Evolutionary conservation across 1,284 basidiomycete species (phyloP).

Genomic region (Thecaphora thlaspeos): DNA sequence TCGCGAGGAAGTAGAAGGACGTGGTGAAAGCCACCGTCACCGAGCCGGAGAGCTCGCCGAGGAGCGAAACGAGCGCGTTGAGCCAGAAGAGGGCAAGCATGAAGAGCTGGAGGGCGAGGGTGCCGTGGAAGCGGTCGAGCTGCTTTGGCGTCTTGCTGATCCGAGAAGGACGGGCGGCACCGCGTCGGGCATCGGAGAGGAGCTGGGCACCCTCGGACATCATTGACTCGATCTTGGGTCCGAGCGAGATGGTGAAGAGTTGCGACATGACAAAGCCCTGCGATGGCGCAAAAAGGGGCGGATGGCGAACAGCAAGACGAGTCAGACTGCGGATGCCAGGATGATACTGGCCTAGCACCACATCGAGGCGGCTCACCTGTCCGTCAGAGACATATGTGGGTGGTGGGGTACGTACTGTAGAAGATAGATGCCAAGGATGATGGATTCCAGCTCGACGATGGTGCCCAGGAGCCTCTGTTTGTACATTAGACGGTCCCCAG

Average conservation of each 20-base stretch:
- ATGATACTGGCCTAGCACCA: too few species aligned
- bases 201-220: slow-evolving; percentile 38
- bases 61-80: slow-evolving; percentile 10
- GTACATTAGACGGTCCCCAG: too few species aligned
- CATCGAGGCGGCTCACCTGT: too few species aligned
- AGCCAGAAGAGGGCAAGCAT: slow-evolving; percentile 48
- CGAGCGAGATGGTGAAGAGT: slow-evolving; percentile 46
- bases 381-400: too few species aligned
- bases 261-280: slow-evolving; percentile 54
- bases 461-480: too few species aligned
- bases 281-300: too few species aligned
- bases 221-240: slow-evolving; percentile 46
- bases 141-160: slow-evolving; percentile 47
- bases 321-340: too few species aligned
- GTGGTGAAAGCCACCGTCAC: slow-evolving; percentile 29
- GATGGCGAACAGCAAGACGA: too few species aligned
- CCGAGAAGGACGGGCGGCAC: slow-evolving; percentile 42
- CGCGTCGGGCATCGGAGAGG: slow-evolving; percentile 37
- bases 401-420: too few species aligned
- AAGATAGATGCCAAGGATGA: too few species aligned
- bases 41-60: slow-evolving; percentile 29
- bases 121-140: slow-evolving; percentile 37
- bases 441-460: too few species aligned
- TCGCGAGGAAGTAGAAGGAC: slow-evolving; percentile 32
- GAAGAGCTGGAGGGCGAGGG: slow-evolving; percentile 28